Evolutionary conservation across 1,284 basidiomycete genomes (phyloP), one percentile per base, ranked within the genome.

Genomic region (Apiotrichum laibachii): DNA sequence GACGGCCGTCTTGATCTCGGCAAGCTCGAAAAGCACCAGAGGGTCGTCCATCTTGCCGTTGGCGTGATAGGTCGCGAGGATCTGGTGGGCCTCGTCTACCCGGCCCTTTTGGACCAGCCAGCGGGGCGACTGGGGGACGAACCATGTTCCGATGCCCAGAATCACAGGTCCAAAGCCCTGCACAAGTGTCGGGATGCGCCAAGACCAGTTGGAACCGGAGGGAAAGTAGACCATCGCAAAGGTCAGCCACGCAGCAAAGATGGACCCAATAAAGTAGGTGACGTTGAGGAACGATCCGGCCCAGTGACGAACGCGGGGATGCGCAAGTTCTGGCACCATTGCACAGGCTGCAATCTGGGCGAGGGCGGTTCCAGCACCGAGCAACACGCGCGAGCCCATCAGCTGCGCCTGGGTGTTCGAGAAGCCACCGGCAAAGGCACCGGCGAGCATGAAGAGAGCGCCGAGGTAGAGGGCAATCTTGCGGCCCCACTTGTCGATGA

Each of bases 41-140:
- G 74, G 72, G 62, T 80, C 79, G 47, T 71, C 47, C 7, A 42
- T 22, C 52, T 73, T 61, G 15, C 72, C 72, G 44, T 63, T 82
- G 5, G 84, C 84, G 69, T 89, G 87, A 65, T 85, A 87, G 63
- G 83, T 84, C n/a, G 82, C 81, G 6, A 88, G 78, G 40, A 85
- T 79, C 6, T 65, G 72, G 48, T 77, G 76, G 0, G 85, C 85
- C 40, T 85, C 82, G 0, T 81, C 78, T 5, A 74, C 72, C 18
- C 82, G 76, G 15, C 82, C 83, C 51, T 81, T 81, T 18, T 81
- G 82, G 15, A 88, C 81, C 18, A 88, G 80, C 78, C 82, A 88
- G 35, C 87, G 81, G 22, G 87, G 86, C 35, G 85, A 86, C 69
- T 89, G 86, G 8, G 87, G 87, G 13, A 86, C 21, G 10, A 19